Evolutionary conservation across 148 eudicot species (phyloP), one percentile per base, ranked within the genome.

Genomic region (Amaranthus palmeri): DNA sequence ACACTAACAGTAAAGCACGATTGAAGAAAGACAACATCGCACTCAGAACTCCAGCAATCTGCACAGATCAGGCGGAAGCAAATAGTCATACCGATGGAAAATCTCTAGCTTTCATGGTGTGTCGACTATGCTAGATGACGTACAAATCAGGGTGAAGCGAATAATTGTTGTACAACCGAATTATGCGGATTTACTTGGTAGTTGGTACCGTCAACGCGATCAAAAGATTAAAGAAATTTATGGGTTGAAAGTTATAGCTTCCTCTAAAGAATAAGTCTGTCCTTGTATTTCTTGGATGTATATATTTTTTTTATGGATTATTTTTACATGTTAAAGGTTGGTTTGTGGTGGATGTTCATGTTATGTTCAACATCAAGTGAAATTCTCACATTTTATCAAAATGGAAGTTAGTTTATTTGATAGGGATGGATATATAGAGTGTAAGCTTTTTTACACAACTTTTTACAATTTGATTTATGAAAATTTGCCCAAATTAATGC

Each of bases 1-100:
- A 89, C 97, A 17, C 73, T 95, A 67, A 10, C 81, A 65, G 73
- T 81, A 10, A 95, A 89, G 86, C 68, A 57, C 45, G 83, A 83
- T 67, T 73, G 74, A 74, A 18, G 13, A 68, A 55, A 62, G 54
- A 18, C 12, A 3, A 53, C 10, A 67, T 10, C 48, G 43, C 25
- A 55, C 54, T 13, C 48, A 13, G 46, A 6, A 17, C 17, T 66
- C 56, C 44, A 52, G 41, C 48, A 54, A 56, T 69, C 11, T 74
- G 66, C 63, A 67, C 70, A 68, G 46, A 69, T 15, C 4, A 46
- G 9, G 54, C 15, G 6, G 46, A 66, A 54, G 7, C 70, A 8
- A 45, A 69, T 25, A 2, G 47, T 59, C 68, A 17, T 51, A 50
- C 44, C 6, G 75, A 40, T 59, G 62, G 18, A 43, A 49, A 54